Evolutionary conservation across 2,329 filamentous ascomycete genomes (phyloP), one percentile per base, ranked within the genome.

Genomic region (Hymenoscyphus occultus): DNA sequence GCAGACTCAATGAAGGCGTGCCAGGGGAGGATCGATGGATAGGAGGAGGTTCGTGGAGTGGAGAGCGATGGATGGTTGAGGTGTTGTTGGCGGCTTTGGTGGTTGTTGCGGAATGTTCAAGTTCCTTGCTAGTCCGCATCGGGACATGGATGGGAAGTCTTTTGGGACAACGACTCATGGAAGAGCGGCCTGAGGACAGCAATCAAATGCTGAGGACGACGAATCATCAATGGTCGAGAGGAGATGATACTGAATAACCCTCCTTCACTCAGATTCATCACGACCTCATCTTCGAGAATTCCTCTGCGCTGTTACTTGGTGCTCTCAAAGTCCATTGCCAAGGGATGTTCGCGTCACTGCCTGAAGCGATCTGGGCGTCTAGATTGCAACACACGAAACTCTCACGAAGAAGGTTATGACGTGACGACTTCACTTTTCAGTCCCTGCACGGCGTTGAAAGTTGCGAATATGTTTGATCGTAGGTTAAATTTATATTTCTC

Each of bases 41-140:
- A 51, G 2, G 45, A 28, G 14, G 14, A 19, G 45, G 19, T 51
- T 51, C 45, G 45, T 51, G 45, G 19, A 19, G 45, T n/a, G 19
- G 45, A 51, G n/a, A 13, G 45, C 10, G 45, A 51, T 51, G 45
- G 45, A 51, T 3, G 22, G 45, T 51, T 51, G 45, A 51, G 45
- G 45, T 51, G 45, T 51, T 22, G 45, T 51, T 51, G 45, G 45
- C 35, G 35, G 45, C 45, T 51, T 51, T 51, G 45, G 45, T 48
- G 45, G 45, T 51, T 51, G 45, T 51, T 51, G 45, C 45, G 45
- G 45, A 51, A 51, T 51, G 45, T 51, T 51, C 45, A 51, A 51
- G 45, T 51, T 51, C 45, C 45, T 48, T 51, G 45, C 45, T 51
- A 51, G 45, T 51, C 45, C 45, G 45, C n/a, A 10, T 51, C 12